Conservation (phyloP, 2,329 filamentous ascomycete species). For the Teratosphaeria nubilosa region DNA sequence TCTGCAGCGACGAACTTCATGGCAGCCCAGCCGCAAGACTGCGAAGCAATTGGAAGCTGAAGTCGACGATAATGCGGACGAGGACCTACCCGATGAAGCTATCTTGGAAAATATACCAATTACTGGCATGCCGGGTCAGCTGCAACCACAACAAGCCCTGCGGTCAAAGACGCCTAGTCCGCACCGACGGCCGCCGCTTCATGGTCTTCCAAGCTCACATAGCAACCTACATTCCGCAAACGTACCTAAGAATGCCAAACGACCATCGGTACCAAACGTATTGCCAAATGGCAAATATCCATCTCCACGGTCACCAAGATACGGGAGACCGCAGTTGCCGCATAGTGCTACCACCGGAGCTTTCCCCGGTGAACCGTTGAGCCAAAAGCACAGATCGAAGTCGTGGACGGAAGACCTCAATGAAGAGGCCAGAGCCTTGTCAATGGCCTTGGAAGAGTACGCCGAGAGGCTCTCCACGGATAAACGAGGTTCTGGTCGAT, state of each 20-base stretch:
- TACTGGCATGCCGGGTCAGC: slow-evolving; percentile 44
- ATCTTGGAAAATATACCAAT: slow-evolving; percentile 75
- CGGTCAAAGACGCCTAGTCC: slow-evolving; percentile 25
- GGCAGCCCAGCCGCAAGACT: slow-evolving; percentile 63
- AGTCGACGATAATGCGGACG: slow-evolving; percentile 62
- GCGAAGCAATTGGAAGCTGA: slow-evolving; percentile 63
- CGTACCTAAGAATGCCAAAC: slow-evolving; percentile 25
- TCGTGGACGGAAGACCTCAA: slow-evolving; percentile 69
- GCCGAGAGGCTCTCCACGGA: slow-evolving; percentile 37
- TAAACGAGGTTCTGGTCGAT: slow-evolving; percentile 35
- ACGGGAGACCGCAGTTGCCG: slow-evolving; percentile 15
- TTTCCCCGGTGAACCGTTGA: slow-evolving; percentile 17
- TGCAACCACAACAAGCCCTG: slow-evolving; percentile 14
- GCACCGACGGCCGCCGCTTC: slow-evolving; percentile 20
- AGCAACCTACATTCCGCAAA: slow-evolving; percentile 24
- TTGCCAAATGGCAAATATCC: slow-evolving; percentile 13
- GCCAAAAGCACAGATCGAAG: slow-evolving; percentile 39
- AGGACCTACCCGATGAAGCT: slow-evolving; percentile 65
- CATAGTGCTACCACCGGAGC: slow-evolving; percentile 22
- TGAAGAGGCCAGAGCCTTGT: slow-evolving; percentile 62
- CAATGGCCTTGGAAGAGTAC: slow-evolving; percentile 71
- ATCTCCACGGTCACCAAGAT: slow-evolving; percentile 20
- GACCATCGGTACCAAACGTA: slow-evolving; percentile 19
- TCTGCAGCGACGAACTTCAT: slow-evolving; percentile 36
- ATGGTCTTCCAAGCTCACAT: slow-evolving; percentile 11